Percentiles rank a stretch among this genome's conserved stretches.
phyloP scores from a whole-genome alignment of 2,329 filamentous ascomycete species.

The Sphaerulina populicola region DNA sequence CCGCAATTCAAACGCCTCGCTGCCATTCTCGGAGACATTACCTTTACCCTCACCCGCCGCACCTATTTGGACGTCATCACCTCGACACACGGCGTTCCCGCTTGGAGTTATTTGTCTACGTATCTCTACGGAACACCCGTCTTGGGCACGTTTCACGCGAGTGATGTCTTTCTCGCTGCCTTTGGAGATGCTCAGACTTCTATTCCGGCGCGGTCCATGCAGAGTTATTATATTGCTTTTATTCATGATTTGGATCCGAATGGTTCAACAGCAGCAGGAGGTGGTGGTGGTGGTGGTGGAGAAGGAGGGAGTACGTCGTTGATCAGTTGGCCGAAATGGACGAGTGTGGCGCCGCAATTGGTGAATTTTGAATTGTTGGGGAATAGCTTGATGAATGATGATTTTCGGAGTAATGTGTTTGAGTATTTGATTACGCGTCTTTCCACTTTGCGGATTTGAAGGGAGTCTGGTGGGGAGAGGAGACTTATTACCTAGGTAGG shows the following conservation, averaged over 20 bases:
- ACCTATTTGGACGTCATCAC: slow-evolving; percentile 48
- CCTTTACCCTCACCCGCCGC: slow-evolving; percentile 65
- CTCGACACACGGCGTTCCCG: slow-evolving; percentile 48
- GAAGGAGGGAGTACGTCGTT: background rate
- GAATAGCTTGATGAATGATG: background rate
- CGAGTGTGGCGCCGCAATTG: slow-evolving; percentile 41
- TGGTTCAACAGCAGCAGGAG: slow-evolving; percentile 29
- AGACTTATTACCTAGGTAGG: too few species aligned
- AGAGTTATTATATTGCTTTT: slow-evolving; percentile 66
- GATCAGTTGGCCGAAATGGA: slow-evolving; percentile 50
- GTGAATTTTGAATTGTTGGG: slow-evolving; percentile 37
- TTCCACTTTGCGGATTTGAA: background rate
- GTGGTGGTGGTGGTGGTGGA: too few species aligned
- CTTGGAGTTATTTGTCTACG: slow-evolving; percentile 67
- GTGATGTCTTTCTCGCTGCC: slow-evolving; percentile 36
- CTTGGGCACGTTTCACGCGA: slow-evolving; percentile 64
- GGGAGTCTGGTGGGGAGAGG: too few species aligned
- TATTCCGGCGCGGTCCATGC: slow-evolving; percentile 38
- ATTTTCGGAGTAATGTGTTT: background rate
- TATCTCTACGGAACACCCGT: slow-evolving; percentile 65
- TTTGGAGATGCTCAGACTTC: background rate
- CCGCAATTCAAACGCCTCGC: slow-evolving; percentile 70
- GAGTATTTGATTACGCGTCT: background rate
- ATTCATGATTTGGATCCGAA: slow-evolving; percentile 65
- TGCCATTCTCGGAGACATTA: slow-evolving; percentile 63